Base-by-base conservation (phyloP, 2,329 filamentous ascomycete genomes). In the Trichoderma sp. region DNA sequence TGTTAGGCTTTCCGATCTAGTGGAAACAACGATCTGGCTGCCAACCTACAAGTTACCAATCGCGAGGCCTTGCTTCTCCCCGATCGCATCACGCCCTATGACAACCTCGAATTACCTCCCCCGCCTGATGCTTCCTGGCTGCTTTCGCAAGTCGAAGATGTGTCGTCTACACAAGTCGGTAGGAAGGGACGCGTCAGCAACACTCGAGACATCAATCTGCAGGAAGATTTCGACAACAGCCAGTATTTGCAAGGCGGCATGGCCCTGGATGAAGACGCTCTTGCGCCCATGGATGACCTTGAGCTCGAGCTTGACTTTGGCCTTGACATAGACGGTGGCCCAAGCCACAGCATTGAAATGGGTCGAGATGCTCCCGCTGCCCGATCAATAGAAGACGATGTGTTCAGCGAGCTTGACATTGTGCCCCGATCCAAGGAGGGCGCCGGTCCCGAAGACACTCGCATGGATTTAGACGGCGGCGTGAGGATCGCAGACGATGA, bases 21-120 rank as follows among this genome's bases (percentile, higher is more conserved):
- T 57, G 94, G 94, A 72, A 97, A 97, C 80, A 96, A 98, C 77
- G 95, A 99, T 79, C 87, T 98, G 73, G 92, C 94, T n/a, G 86
- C 89, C 60, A 92, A 91, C 74, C 84, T 94, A 17, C 90, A 92
- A 74, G 85, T 92, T 71, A 91, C 92, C 34, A 93, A 93, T 73
- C 91, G 94, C 58, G 92, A 94, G 77, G 90, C 93, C 32, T 87
- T 98, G 71, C 92, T 94, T 75, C 86, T 99, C 65, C 93, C 94
- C 7, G 95, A 99, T 81, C 90, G 91, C 64, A 91, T 99, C 72
- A 98, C 95, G 12, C 93, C 96, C 70, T 92, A 95, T 69, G 95
- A 99, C 76, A 90, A 90, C 74, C 83, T 90, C 54, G 88, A 90
- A 71, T 80, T 90, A 68, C 85, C 97, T 27, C 92, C 97, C 35